Percentiles rank a stretch among this genome's conserved stretches.
phyloP scores from a whole-genome alignment of 2,329 filamentous ascomycete genomes.

The Ascochyta lentis region DNA sequence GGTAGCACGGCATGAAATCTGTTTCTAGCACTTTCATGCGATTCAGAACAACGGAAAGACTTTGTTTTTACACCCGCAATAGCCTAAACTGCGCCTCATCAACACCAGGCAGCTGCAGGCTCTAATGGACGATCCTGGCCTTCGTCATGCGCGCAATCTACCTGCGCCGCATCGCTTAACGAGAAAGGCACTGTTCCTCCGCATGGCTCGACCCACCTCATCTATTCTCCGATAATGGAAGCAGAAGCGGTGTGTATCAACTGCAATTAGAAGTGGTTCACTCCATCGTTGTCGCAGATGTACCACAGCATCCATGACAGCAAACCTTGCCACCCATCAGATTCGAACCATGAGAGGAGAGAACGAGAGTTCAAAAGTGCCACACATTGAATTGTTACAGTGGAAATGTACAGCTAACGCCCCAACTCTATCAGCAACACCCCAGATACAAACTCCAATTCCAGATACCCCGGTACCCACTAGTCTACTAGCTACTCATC shows the following conservation, averaged over 20 bases:
- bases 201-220: neutral
- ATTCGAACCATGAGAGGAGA: constrained; percentile 1
- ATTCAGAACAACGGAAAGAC: neutral
- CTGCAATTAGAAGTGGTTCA: neutral
- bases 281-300: neutral
- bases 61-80: constrained; percentile 1
- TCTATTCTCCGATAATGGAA: constrained; percentile 10
- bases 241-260: constrained; percentile 15
- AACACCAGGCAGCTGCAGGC: constrained; percentile 5
- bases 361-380: neutral
- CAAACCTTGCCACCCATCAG: neutral
- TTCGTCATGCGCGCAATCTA: constrained; percentile 15
- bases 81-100: constrained; percentile 16
- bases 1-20: constrained; percentile 10
- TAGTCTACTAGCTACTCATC: neutral
- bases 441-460: constrained; percentile 4
- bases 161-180: constrained; percentile 11
- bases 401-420: constrained; percentile 18
- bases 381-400: constrained; percentile 21
- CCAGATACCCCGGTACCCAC: neutral
- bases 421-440: constrained; percentile 2
- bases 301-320: constrained; percentile 4
- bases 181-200: neutral
- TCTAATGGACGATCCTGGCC: constrained; percentile 9
- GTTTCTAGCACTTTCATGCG: neutral